Evolutionary conservation across 257 asterid species (phyloP), one percentile per base, ranked within the genome.

Genomic region (Nicotiana tabacum): DNA sequence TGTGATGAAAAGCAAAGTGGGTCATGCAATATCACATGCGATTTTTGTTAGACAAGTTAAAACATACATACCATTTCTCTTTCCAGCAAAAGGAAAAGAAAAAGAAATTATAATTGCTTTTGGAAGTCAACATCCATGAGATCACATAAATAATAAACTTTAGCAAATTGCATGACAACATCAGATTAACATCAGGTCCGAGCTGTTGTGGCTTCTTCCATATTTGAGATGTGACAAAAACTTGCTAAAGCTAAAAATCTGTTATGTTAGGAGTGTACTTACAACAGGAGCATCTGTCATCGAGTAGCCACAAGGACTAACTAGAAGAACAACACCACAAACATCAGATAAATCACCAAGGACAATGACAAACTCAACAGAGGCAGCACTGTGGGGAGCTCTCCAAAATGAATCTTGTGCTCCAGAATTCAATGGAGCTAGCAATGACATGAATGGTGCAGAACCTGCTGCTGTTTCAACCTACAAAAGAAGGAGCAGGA

Each of bases 281-380:
- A 96, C 99, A 77, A 89, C 90, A 48, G 99, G 98, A 84, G 97
- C 94, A 87, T 94, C 98, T 27, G 95, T 88, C 86, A 88, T 82
- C 17, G 97, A 94, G 90, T 92, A 96, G 89, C 99, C 98, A 88
- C 98, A 94, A 61, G 97, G 92, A 89, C 98, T 94, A 81, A 96
- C 93, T 58, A 96, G 85, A 83, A 96, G 94, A 84, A 91, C 88
- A 78, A 92, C 97, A 87, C 95, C 99, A 46, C 96, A 86, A 85
- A 96, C 99, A 90, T 93, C 98, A 81, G 98, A 96, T 70, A 89
- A 84, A 86, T 92, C 90, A 67, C 91, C 66, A 48, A 96, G 99
- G 77, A 89, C 98, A 83, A 94, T 90, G 74, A 88, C 97, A 88
- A 94, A 89, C 81, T 96, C 99, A 87, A 90, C 93, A 24, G 98